phyloP scores from a whole-genome alignment of 75 land plant species.

The Pinus albicaulis region DNA sequence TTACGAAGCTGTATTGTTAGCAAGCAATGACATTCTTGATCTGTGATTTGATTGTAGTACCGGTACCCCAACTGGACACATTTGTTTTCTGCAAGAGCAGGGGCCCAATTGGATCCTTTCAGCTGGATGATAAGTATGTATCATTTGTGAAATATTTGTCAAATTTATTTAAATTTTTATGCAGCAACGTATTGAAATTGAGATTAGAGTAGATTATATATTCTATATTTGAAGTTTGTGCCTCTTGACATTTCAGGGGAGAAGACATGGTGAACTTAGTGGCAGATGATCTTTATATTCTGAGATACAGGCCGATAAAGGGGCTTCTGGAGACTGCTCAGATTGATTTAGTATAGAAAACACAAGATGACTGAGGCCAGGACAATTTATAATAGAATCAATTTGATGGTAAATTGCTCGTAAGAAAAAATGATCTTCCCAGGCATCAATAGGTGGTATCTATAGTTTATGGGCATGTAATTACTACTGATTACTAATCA shows the following conservation, averaged over 20 bases:
- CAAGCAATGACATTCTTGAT: neutral
- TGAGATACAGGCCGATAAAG: constrained; percentile 76
- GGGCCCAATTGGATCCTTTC: constrained; percentile 56
- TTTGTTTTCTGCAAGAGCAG: constrained; percentile 83
- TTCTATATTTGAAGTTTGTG: neutral
- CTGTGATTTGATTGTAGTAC: constrained; percentile 38
- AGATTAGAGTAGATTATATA: neutral
- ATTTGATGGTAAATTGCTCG: too few species aligned
- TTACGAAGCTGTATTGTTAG: neutral
- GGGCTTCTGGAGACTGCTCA: constrained; percentile 66
- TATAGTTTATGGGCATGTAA: too few species aligned
- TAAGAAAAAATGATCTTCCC: too few species aligned
- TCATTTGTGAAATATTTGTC: neutral
- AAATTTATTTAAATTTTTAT: neutral
- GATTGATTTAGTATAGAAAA: constrained; percentile 66
- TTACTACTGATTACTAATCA: too few species aligned
- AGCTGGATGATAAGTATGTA: constrained; percentile 80
- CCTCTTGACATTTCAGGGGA: constrained; percentile 34
- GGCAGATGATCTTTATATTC: constrained; percentile 67
- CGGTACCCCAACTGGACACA: constrained; percentile 75
- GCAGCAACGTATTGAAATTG: neutral
- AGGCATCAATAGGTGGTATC: too few species aligned
- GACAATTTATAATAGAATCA: too few species aligned
- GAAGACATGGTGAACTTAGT: constrained; percentile 70
- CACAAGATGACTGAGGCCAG: too few species aligned